Evolutionary conservation across 2,329 filamentous ascomycete species (phyloP).

Genomic region (Fusarium redolens): DNA sequence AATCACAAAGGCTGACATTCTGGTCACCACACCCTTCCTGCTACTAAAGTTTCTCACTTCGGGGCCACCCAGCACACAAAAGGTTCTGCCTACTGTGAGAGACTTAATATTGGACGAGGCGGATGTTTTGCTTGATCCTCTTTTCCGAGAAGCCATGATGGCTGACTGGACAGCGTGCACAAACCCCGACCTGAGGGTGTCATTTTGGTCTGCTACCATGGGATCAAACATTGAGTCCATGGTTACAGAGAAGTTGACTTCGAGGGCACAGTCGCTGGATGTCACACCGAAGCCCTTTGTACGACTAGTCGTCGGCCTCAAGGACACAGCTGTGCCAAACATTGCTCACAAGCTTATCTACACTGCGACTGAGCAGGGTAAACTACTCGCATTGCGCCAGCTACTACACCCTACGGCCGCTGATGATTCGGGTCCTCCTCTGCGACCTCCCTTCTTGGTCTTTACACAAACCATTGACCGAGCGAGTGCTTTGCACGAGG

Average conservation of each 20-base stretch:
- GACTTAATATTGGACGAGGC: constrained; percentile 91
- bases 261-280: constrained; percentile 58
- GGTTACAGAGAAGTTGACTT: constrained; percentile 73
- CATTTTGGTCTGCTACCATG: constrained; percentile 97
- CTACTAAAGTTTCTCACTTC: constrained; percentile 78
- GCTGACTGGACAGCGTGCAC: constrained; percentile 84
- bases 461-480: constrained; percentile 97
- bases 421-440: constrained; percentile 64
- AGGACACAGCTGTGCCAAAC: constrained; percentile 94
- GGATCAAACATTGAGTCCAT: constrained; percentile 90
- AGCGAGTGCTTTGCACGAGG: constrained; percentile 86
- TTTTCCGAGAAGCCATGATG: constrained; percentile 91
- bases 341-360: constrained; percentile 91
- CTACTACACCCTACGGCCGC: constrained; percentile 80
- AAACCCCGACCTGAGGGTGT: constrained; percentile 75
- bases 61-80: constrained; percentile 57
- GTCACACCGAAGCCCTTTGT: constrained; percentile 67
- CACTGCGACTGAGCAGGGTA: constrained; percentile 91
- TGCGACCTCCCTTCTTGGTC: constrained; percentile 91
- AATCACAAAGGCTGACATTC: constrained; percentile 51
- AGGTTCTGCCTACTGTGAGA: constrained; percentile 73
- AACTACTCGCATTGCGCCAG: constrained; percentile 90
- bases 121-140: constrained; percentile 89
- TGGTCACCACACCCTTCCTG: constrained; percentile 63
- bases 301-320: constrained; percentile 92